Conservation (phyloP, 352 stramenopile species). For the Pythium angustatum region DNA sequence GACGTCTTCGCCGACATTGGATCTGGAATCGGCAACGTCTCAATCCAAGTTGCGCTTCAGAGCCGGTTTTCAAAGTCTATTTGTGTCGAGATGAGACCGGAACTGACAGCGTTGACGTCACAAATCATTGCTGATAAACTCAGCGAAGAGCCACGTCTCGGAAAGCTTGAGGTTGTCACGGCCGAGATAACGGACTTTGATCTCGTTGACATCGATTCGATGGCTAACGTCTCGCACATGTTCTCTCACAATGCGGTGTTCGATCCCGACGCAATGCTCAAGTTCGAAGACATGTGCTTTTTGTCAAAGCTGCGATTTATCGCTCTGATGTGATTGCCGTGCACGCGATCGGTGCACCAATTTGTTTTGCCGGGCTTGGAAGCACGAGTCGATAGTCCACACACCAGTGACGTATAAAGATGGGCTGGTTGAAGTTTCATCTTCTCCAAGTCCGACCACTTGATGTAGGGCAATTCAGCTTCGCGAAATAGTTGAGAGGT, state of each 20-base stretch:
- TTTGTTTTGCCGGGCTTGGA: constrained; percentile 2
- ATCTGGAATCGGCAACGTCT: constrained; percentile 9
- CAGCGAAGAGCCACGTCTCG: background rate
- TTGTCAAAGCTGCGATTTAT: constrained; percentile 9
- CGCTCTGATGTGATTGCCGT: background rate
- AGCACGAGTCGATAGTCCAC: background rate
- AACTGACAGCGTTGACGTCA: background rate
- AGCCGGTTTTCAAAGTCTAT: background rate
- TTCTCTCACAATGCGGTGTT: constrained; percentile 20
- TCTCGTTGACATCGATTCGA: background rate
- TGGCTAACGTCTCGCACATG: background rate
- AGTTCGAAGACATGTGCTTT: background rate
- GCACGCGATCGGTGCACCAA: constrained; percentile 5
- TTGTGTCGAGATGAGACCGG: constrained; percentile 5
- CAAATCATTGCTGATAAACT: background rate
- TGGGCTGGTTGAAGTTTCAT: constrained; percentile 1
- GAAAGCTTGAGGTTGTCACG: background rate
- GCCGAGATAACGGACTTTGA: constrained; percentile 6
- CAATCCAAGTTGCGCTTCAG: constrained; percentile 15
- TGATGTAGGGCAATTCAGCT: no score
- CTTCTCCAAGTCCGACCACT: background rate
- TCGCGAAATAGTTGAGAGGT: no score
- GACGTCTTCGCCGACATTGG: constrained; percentile 16
- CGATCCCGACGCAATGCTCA: background rate
- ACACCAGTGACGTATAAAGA: constrained; percentile 1